These are phyloP conservation scores for Suaeda aralocaspica DNA, from an alignment of 148 eudicot species.

Conservation along the genomic window DNA sequence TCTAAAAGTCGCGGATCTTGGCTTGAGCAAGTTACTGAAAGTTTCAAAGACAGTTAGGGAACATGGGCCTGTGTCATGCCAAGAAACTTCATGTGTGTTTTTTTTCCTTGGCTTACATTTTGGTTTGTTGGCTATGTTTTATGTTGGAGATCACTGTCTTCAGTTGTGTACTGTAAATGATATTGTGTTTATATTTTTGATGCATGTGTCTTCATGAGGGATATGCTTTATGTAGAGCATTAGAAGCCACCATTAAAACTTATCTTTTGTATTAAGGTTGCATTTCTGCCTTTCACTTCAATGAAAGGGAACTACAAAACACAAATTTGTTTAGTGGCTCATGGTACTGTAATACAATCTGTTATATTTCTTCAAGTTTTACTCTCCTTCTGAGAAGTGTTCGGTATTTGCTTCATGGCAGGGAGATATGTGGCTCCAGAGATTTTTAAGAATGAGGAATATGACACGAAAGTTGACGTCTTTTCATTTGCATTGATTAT, in stretches of 20 bases:
- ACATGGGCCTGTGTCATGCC: slow-evolving; percentile 22
- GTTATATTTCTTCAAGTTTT: neutral
- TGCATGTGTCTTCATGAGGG: neutral
- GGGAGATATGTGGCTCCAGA: slow-evolving; percentile 95
- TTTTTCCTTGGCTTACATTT: neutral
- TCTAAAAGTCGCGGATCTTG: slow-evolving; percentile 46
- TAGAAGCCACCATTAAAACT: neutral
- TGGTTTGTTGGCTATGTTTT: neutral
- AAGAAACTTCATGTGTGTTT: slow-evolving; percentile 37
- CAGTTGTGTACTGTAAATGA: neutral
- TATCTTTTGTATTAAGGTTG: neutral
- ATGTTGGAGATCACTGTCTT: neutral
- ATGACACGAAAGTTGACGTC: slow-evolving; percentile 88
- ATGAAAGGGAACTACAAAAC: too few species aligned
- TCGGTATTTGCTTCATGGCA: slow-evolving; percentile 19
- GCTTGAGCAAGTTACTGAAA: slow-evolving; percentile 38
- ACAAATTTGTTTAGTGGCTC: neutral
- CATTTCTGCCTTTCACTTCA: neutral
- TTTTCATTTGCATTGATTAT: slow-evolving; percentile 86
- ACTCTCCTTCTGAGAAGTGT: neutral
- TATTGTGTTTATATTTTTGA: neutral
- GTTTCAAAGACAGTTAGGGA: slow-evolving; percentile 29
- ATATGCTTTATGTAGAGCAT: neutral
- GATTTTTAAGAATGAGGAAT: slow-evolving; percentile 72
- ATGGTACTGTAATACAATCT: neutral